Conservation (phyloP, 2,329 filamentous ascomycete genomes). For the Talaromyces rugulosus region DNA sequence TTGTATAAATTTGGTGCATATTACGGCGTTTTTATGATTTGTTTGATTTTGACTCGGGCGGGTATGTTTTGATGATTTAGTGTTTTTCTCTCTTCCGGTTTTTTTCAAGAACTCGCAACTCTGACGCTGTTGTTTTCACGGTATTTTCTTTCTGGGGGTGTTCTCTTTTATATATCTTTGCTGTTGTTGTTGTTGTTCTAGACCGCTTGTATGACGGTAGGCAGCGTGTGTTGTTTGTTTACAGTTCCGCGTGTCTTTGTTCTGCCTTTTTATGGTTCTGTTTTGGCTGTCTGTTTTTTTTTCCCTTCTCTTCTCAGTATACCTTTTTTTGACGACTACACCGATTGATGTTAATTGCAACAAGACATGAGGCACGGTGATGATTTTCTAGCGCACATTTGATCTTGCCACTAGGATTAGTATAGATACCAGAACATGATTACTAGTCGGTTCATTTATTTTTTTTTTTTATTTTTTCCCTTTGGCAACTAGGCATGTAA, state of each 20-base stretch:
- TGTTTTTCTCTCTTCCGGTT: neutral
- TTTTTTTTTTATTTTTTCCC: too few relatives aligned
- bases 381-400: slow-evolving; percentile 12
- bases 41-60: slow-evolving; percentile 3
- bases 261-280: neutral
- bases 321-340: neutral
- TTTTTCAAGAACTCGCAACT: slow-evolving; percentile 5
- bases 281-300: slow-evolving; percentile 6
- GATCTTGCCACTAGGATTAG: neutral
- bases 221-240: slow-evolving; percentile 17
- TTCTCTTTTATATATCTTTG: neutral
- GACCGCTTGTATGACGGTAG: slow-evolving; percentile 20
- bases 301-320: neutral
- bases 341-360: neutral
- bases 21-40: slow-evolving; percentile 7
- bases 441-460: neutral
- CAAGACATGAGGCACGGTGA: neutral
- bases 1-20: slow-evolving; percentile 15
- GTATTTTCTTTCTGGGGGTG: neutral
- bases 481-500: neutral
- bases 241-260: slow-evolving; percentile 22
- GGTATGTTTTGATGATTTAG: slow-evolving; percentile 14
- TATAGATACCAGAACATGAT: neutral
- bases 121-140: neutral
- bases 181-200: slow-evolving; percentile 15